Evolutionary conservation across 31 red algal genomes (phyloP).

Genomic region (Bonnemaisonia californica): DNA sequence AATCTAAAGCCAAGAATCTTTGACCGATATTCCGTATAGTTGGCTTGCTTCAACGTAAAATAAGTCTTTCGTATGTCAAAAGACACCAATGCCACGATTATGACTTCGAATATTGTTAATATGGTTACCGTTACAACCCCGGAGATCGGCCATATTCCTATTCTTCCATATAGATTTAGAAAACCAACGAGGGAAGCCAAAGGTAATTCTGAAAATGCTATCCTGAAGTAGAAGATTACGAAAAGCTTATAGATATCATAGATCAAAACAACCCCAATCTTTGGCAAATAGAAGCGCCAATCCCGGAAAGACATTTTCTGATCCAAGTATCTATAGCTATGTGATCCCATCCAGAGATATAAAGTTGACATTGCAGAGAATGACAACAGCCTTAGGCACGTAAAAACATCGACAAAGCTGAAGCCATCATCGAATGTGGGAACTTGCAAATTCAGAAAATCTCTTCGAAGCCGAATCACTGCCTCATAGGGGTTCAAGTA

Average conservation of each 20-base stretch:
- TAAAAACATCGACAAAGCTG: slow-evolving; percentile 39
- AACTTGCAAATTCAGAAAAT: slow-evolving; percentile 26
- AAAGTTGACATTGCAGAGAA: slow-evolving; percentile 52
- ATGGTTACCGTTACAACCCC: slow-evolving; percentile 38
- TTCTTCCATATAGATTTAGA: slow-evolving; percentile 44
- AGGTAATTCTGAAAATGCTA: slow-evolving; percentile 58
- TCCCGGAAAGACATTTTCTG: slow-evolving; percentile 39
- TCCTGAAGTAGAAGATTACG: slow-evolving; percentile 46
- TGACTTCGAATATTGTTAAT: slow-evolving; percentile 41
- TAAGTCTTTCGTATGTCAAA: slow-evolving; percentile 28
- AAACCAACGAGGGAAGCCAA: slow-evolving; percentile 54
- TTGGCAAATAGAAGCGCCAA: slow-evolving; percentile 66
- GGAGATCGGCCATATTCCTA: slow-evolving; percentile 45
- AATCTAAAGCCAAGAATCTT: slow-evolving; percentile 74
- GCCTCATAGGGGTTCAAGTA: slow-evolving; percentile 62
- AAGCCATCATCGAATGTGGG: slow-evolving; percentile 21
- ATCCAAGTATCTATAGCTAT: slow-evolving; percentile 58
- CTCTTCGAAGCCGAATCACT: slow-evolving; percentile 27
- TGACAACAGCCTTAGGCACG: slow-evolving; percentile 36
- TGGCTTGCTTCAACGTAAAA: slow-evolving; percentile 17
- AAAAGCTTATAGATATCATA: slow-evolving; percentile 57
- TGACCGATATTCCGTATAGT: slow-evolving; percentile 58
- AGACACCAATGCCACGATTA: slow-evolving; percentile 28
- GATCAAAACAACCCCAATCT: slow-evolving; percentile 24
- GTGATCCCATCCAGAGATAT: slow-evolving; percentile 62